Percentiles rank a stretch among this genome's conserved stretches.
These are phyloP conservation scores for Elongisporangium prolatum DNA, from an alignment of 352 stramenopile genomes.

Conservation along the genomic window DNA sequence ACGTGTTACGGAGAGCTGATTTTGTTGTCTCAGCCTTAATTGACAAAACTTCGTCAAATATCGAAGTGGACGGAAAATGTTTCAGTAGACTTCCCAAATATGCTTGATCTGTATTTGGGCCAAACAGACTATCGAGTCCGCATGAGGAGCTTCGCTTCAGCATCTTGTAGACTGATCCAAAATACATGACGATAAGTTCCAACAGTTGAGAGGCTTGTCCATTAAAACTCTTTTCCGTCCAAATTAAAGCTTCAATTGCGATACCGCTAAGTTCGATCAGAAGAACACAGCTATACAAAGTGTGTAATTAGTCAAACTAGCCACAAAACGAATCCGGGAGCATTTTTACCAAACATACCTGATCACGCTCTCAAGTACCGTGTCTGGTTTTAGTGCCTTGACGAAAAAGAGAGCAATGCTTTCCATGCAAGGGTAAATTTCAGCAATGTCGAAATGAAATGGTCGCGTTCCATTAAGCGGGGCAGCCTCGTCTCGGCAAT, in stretches of 20 bases:
- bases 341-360: conserved; percentile 18
- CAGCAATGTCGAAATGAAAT: conserved; percentile 24
- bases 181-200: conserved; percentile 5
- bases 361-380: conserved; percentile 19
- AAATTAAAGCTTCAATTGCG: conserved; percentile 32
- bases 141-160: not conserved
- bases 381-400: conserved; percentile 17
- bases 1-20: conserved; percentile 19
- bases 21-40: not conserved
- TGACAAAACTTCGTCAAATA: not conserved
- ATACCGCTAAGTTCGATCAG: conserved; percentile 64
- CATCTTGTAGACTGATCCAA: not conserved
- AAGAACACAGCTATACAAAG: conserved; percentile 48
- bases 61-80: not conserved
- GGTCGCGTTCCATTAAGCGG: not conserved
- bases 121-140: not conserved
- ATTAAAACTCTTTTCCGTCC: conserved; percentile 9
- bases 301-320: conserved; percentile 4
- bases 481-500: conserved; percentile 4
- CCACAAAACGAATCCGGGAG: conserved; percentile 2
- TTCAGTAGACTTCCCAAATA: not conserved
- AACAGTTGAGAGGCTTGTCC: conserved; percentile 7
- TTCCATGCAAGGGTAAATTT: conserved; percentile 24
- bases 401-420: conserved; percentile 33
- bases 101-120: not conserved